Evolutionary conservation across 129 eudicot species (phyloP), one percentile per base, ranked within the genome.

Genomic region (Oenanthe sinensis): DNA sequence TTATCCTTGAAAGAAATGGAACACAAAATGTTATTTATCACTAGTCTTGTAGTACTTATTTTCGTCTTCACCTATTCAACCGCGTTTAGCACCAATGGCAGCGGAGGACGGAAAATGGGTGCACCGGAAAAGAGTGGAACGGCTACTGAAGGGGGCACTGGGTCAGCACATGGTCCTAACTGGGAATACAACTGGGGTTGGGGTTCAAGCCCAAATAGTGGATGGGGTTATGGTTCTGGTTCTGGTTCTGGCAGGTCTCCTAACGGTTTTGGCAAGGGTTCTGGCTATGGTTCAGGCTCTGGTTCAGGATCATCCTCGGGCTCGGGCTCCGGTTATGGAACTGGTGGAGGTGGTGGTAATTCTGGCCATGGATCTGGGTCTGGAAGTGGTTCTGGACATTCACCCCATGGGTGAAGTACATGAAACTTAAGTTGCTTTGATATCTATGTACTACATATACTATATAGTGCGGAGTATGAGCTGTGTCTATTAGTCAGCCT

Each of bases 201-300:
- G 85, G 96, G 96, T 42, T 80, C 95, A 8, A 84, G 76, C 84
- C 96, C 97, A 0, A 84, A 83, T 20, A 85, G 90, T 3, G 97
- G 96, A 20, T 92, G 88, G 85, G 97, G 96, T 42, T 92, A 89
- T 16, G 97, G 97, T 40, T 92, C 95, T 0, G 96, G 96, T 39
- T 92, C 96, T 4, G 91, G 96, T 8, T 92, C 96, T 4, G 91
- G 96, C 6, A 80, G 79, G 75, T 90, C 97, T 13, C 83, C 97
- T 46, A 79, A 78, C 28, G 96, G 97, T 26, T 92, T 82, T 60
- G 97, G 97, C 7, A 43, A 79, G 15, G 96, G 91, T 17, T 82
- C 86, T 15, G 93, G 89, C 75, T 79, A 72, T 48, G 95, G 91
- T 30, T 84, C 84, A 8, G 91, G 91, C 48, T 75, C 84, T 79